These are phyloP conservation scores for Purpureocillium takamizusanense DNA, from an alignment of 2,329 filamentous ascomycete genomes.

Conservation along the genomic window DNA sequence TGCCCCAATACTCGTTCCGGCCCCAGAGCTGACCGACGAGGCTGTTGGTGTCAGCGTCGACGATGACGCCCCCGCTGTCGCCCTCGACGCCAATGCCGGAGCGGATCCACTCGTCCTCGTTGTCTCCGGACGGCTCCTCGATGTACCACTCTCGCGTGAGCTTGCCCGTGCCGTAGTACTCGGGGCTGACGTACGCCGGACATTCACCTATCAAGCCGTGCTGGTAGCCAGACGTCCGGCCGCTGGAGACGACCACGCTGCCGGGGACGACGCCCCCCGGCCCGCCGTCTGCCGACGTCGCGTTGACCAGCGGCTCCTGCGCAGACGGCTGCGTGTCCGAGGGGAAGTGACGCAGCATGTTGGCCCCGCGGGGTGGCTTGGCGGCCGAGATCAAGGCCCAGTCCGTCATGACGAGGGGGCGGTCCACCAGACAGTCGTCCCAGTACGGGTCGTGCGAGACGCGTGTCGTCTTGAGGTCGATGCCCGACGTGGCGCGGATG, in stretches of 20 bases:
- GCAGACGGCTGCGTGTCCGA: slow-evolving; percentile 19
- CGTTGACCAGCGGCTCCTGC: slow-evolving; percentile 21
- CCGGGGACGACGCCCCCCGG: slow-evolving; percentile 21
- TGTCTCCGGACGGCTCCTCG: slow-evolving; percentile 27
- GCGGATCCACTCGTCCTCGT: slow-evolving; percentile 34
- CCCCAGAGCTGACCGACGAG: slow-evolving; percentile 36
- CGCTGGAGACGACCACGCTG: slow-evolving; percentile 27
- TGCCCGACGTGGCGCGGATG: slow-evolving; percentile 30
- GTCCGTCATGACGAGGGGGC: slow-evolving; percentile 32
- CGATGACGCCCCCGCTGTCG: slow-evolving; percentile 33
- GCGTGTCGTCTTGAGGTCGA: slow-evolving; percentile 31
- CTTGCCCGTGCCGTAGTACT: slow-evolving; percentile 29
- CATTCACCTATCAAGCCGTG: slow-evolving; percentile 32
- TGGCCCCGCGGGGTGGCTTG: slow-evolving; percentile 20
- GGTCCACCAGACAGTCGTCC: slow-evolving; percentile 30
- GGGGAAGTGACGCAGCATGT: slow-evolving; percentile 32
- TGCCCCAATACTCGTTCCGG: slow-evolving; percentile 31
- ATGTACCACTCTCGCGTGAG: slow-evolving; percentile 37
- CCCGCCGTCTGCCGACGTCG: slow-evolving; percentile 9
- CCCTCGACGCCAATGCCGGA: slow-evolving; percentile 35
- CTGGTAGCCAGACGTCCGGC: slow-evolving; percentile 33
- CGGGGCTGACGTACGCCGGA: slow-evolving; percentile 30
- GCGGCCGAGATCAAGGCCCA: slow-evolving; percentile 31
- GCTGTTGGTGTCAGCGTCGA: slow-evolving; percentile 28
- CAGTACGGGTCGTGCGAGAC: slow-evolving; percentile 35